phyloP scores from a whole-genome alignment of 2,329 filamentous ascomycete species.

The Cercospora nicotianae region DNA sequence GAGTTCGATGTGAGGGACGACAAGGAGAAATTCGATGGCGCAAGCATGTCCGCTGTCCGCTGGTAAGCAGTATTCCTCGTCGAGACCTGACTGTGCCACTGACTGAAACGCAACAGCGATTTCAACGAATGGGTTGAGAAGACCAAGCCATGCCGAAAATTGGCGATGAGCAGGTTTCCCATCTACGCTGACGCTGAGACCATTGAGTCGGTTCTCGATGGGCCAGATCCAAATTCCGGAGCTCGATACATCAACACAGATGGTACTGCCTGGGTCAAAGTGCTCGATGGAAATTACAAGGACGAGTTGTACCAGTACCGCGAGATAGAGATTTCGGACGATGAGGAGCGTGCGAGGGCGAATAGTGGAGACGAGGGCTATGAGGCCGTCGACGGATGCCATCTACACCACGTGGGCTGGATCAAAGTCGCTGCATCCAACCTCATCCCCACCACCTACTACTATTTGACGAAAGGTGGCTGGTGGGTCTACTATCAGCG shows the following conservation, averaged over 20 bases:
- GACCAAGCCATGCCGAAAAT: too few relatives aligned
- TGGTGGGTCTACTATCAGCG: too few relatives aligned
- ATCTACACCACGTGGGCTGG: not conserved
- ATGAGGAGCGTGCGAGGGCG: not conserved
- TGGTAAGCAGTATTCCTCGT: not conserved
- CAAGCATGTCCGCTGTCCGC: not conserved
- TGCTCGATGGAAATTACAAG: not conserved
- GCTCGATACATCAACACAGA: too few relatives aligned
- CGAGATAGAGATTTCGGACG: not conserved
- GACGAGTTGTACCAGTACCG: not conserved
- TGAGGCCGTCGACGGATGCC: not conserved
- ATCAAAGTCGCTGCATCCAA: not conserved
- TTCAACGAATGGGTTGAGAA: too few relatives aligned
- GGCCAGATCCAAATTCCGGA: not conserved
- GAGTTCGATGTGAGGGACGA: conserved; percentile 4
- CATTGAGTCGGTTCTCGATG: not conserved
- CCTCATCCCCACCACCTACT: not conserved
- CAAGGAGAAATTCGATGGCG: conserved; percentile 1
- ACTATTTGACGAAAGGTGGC: not conserved
- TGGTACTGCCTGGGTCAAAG: not conserved
- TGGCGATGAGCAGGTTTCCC: too few relatives aligned
- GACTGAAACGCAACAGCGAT: too few relatives aligned
- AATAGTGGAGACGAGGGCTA: not conserved
- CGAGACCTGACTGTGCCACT: too few relatives aligned
- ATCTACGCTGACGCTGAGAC: not conserved